These are phyloP conservation scores for Populus tremula DNA, from an alignment of 345 rosid genomes.

Conservation along the genomic window DNA sequence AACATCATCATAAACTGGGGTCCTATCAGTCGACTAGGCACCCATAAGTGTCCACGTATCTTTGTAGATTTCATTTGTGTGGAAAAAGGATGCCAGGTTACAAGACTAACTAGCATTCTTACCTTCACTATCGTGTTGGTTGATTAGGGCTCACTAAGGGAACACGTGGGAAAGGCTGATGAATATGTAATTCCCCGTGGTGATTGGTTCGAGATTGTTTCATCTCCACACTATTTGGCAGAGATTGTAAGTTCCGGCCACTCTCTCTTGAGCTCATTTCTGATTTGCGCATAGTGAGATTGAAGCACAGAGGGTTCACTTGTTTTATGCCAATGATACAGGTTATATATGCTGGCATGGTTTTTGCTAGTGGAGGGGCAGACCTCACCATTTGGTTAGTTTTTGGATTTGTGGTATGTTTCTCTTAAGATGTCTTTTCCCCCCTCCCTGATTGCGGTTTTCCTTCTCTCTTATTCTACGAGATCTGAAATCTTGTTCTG, in stretches of 20 bases:
- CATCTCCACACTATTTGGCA: slow-evolving; percentile 72
- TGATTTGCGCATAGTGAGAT: neutral
- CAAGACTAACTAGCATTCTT: neutral
- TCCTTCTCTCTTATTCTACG: neutral
- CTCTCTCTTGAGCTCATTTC: neutral
- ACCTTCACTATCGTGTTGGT: neutral
- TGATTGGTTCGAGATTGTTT: slow-evolving; percentile 79
- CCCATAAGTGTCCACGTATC: neutral
- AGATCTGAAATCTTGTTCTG: neutral
- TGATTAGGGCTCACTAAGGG: slow-evolving; percentile 55
- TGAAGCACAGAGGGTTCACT: neutral
- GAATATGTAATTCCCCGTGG: slow-evolving; percentile 60
- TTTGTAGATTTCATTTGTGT: neutral
- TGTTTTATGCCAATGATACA: slow-evolving; percentile 20
- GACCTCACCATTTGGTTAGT: slow-evolving; percentile 67
- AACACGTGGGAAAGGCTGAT: slow-evolving; percentile 25
- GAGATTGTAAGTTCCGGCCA: slow-evolving; percentile 56
- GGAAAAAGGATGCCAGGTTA: neutral
- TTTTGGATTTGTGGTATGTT: slow-evolving; percentile 55
- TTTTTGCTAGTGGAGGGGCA: slow-evolving; percentile 71
- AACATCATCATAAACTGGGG: neutral
- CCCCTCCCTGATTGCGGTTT: neutral
- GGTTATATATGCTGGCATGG: slow-evolving; percentile 65
- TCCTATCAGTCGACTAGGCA: neutral
- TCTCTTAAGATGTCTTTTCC: neutral